Conservation (phyloP, 345 rosid species). For the Microcos paniculata region DNA sequence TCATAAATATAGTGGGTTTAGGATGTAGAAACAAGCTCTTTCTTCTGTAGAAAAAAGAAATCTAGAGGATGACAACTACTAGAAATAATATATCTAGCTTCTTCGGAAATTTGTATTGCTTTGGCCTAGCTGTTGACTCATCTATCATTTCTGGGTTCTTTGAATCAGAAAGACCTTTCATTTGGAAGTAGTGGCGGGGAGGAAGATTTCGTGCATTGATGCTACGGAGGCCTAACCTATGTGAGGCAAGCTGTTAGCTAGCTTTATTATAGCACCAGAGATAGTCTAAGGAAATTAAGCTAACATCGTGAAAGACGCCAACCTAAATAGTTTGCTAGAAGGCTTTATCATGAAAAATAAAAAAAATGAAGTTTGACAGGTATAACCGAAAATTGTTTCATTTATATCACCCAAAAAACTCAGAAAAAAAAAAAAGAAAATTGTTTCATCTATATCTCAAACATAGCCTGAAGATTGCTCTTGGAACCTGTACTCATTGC, state of each 20-base stretch:
- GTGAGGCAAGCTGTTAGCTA: background rate
- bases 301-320: constrained; percentile 2
- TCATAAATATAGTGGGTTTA: background rate
- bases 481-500: background rate
- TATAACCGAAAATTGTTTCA: background rate
- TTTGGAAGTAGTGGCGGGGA: background rate
- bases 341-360: background rate
- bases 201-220: background rate
- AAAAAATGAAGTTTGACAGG: background rate
- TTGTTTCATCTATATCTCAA: background rate
- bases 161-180: background rate
- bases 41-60: background rate
- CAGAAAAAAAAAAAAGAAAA: background rate
- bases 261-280: background rate
- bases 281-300: background rate
- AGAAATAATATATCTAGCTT: background rate
- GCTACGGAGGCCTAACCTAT: constrained; percentile 6
- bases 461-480: background rate
- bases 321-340: background rate
- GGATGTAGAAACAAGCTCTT: background rate
- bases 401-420: too few relatives aligned
- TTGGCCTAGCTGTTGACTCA: background rate
- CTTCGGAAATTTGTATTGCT: background rate
- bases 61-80: background rate
- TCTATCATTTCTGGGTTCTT: background rate